Evolutionary conservation across 2,329 filamentous ascomycete genomes (phyloP).

Genomic region (Zopfia rhizophila): DNA sequence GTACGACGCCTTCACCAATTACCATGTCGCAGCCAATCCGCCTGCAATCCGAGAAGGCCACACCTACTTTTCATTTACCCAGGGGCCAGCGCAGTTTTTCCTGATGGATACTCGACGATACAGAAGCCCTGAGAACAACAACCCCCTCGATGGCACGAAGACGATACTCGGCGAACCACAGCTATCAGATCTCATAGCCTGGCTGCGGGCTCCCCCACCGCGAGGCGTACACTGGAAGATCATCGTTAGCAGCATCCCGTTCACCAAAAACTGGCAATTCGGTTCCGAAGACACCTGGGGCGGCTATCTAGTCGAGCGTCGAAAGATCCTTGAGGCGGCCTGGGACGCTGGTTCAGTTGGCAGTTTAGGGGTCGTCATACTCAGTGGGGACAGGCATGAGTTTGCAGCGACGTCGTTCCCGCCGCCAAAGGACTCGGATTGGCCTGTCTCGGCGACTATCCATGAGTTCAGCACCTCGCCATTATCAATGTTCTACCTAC

Average conservation of each 20-base stretch:
- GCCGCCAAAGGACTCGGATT: constrained; percentile 67
- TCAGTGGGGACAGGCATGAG: constrained; percentile 95
- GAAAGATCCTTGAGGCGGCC: constrained; percentile 84
- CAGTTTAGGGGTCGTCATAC: constrained; percentile 80
- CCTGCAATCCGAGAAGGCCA: constrained; percentile 71
- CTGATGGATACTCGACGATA: constrained; percentile 92
- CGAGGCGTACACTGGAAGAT: constrained; percentile 92
- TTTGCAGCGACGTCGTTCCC: constrained; percentile 87
- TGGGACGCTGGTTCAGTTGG: constrained; percentile 81
- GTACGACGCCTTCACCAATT: constrained; percentile 85
- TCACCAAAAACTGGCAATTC: constrained; percentile 97
- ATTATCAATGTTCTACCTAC: constrained; percentile 92
- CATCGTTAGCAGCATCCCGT: constrained; percentile 87
- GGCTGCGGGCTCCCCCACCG: constrained; percentile 77
- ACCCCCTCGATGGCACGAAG: constrained; percentile 73
- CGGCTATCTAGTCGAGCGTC: constrained; percentile 85
- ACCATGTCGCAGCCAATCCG: constrained; percentile 87
- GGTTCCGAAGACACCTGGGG: constrained; percentile 93
- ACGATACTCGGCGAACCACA: constrained; percentile 89
- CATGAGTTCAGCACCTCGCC: constrained; percentile 95
- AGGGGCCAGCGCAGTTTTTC: constrained; percentile 94
- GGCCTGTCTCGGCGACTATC: constrained; percentile 64
- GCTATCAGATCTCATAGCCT: constrained; percentile 80
- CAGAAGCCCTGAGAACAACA: constrained; percentile 73
- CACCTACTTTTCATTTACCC: constrained; percentile 89